Evolutionary conservation across 1,284 basidiomycete species (phyloP).

Genomic region (Ganoderma meredithae): DNA sequence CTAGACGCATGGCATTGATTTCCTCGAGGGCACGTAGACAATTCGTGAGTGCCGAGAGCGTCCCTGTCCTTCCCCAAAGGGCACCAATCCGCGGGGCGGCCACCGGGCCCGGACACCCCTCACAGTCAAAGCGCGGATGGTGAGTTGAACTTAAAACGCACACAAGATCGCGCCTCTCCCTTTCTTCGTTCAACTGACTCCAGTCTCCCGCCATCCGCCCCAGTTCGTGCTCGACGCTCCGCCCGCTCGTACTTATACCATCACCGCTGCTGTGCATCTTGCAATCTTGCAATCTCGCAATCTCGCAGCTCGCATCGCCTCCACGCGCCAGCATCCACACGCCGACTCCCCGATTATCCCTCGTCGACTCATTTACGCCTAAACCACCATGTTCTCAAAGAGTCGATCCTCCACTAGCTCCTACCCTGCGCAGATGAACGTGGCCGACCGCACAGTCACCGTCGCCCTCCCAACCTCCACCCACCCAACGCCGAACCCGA

Average conservation of each 20-base stretch:
- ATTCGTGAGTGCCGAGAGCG: conserved; percentile 4
- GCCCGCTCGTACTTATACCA: background rate
- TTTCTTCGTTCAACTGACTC: conserved; percentile 11
- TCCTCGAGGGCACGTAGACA: background rate
- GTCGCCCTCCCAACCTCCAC: conserved; percentile 6
- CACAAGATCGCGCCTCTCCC: conserved; percentile 6
- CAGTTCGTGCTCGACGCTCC: conserved; percentile 1
- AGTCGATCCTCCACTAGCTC: conserved; percentile 5
- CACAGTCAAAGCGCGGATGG: background rate
- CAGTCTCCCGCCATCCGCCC: background rate
- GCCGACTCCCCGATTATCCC: background rate
- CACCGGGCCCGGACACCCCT: background rate
- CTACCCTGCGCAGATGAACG: background rate
- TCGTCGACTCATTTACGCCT: background rate
- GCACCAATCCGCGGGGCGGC: background rate
- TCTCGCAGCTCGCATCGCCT: background rate
- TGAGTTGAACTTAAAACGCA: conserved; percentile 4
- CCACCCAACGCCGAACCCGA: conserved; percentile 1
- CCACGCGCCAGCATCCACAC: background rate
- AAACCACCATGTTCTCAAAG: conserved; percentile 8
- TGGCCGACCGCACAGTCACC: conserved; percentile 1
- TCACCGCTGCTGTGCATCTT: background rate
- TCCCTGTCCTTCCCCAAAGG: background rate
- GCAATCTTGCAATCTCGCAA: too few species aligned
- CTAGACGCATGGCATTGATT: conserved; percentile 9